Percentiles rank a stretch among this genome's conserved stretches.
These are phyloP conservation scores for Crassisporium funariophilum DNA, from an alignment of 768 basidiomycete species.

Conservation along the genomic window DNA sequence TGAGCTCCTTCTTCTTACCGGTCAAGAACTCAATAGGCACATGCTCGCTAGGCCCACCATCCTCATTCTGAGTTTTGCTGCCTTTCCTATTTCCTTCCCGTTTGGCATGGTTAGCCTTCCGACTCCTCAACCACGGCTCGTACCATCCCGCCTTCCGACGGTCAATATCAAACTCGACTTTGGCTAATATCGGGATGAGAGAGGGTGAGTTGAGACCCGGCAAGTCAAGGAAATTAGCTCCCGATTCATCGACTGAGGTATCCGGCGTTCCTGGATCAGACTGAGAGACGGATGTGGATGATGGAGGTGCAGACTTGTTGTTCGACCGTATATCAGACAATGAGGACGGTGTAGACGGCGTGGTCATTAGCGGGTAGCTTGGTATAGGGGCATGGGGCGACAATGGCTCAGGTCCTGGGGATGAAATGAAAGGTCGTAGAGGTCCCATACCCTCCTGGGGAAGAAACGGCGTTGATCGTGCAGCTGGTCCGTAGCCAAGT, in stretches of 20 bases:
- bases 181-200: slow-evolving; percentile 84
- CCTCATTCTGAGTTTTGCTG: slow-evolving; percentile 24
- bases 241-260: slow-evolving; percentile 45
- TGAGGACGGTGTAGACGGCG: slow-evolving; percentile 57
- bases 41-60: slow-evolving; percentile 25
- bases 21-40: slow-evolving; percentile 56
- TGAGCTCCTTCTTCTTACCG: slow-evolving; percentile 46
- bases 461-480: slow-evolving; percentile 45
- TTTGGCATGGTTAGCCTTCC: slow-evolving; percentile 62
- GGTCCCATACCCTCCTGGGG: slow-evolving; percentile 32
- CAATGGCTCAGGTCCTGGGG: slow-evolving; percentile 34
- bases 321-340: slow-evolving; percentile 48
- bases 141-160: slow-evolving; percentile 79
- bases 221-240: slow-evolving; percentile 56
- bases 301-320: slow-evolving; percentile 50
- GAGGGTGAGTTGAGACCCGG: slow-evolving; percentile 66
- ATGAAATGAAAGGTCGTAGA: slow-evolving; percentile 51
- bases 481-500: slow-evolving; percentile 44
- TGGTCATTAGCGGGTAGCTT: slow-evolving; percentile 43
- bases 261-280: slow-evolving; percentile 57
- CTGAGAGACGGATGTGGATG: slow-evolving; percentile 42
- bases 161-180: slow-evolving; percentile 96
- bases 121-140: slow-evolving; percentile 76
- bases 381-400: slow-evolving; percentile 31
- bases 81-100: slow-evolving; percentile 50